Base-by-base conservation (phyloP, 805 yeast species). In the Yamadazyma sp. region DNA sequence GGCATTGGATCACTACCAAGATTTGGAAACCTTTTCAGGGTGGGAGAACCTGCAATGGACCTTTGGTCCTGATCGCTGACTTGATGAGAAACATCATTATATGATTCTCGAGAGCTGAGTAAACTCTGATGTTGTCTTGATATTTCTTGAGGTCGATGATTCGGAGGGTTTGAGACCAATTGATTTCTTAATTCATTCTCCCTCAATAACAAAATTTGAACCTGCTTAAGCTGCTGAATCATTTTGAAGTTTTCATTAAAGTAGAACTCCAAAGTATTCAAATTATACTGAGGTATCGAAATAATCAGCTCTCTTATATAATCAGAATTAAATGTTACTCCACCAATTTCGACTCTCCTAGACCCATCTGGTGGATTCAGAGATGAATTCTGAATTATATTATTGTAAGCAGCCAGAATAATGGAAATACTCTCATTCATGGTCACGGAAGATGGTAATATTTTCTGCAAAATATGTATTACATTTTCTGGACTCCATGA, bases 221-320 rank as follows among this genome's bases (percentile, higher is more conserved):
- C 15, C 21, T 33, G 31, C 19, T 31, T 36, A 16, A 39, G 25
- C 5, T 31, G 30, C 8, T 32, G 26, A 11, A 40, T 7, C 9
- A 26, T 15, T 14, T 29, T 30, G 4, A 26, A 12, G n/a, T 33
- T 27, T 20, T 35, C 36, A 17, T 27, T 18, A 17, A 30, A 30
- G 19, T 36, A 25, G 13, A 11, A 5, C 16, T 31, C 41, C 13
- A 45, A 16, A n/a, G 19, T 30, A 16, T 27, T 27, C 12, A 45
- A 33, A 16, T 22, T 38, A 4, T 36, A 23, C 10, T 38, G 36
- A 1, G 42, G 38, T 2, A 42, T 28, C 6, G 42, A 35, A 10
- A 33, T 10, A 11, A 45, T 30, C 31, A 30, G 31, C 6, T 30
- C 34, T 25, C 17, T 35, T 12, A 35, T 20, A 23, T 24, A 25